Conservation (phyloP, 805 yeast species). For the Candida methanosorbosa region DNA sequence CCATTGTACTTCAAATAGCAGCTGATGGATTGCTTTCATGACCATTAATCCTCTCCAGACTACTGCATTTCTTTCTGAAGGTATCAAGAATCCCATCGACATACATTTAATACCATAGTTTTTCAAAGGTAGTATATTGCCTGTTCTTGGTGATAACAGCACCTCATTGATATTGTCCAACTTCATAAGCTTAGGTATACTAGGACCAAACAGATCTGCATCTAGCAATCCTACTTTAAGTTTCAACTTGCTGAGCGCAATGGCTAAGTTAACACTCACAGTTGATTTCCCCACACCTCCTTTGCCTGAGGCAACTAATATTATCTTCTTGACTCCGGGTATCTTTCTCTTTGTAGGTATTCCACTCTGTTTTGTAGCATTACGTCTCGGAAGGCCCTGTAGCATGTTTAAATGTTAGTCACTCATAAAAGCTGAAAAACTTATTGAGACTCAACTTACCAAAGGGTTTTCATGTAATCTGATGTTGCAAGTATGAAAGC, state of each 20-base stretch:
- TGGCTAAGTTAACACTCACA: slow-evolving; percentile 60
- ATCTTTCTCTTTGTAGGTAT: slow-evolving; percentile 48
- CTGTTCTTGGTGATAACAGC: slow-evolving; percentile 33
- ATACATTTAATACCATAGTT: slow-evolving; percentile 75
- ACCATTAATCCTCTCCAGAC: slow-evolving; percentile 87
- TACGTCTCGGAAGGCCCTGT: slow-evolving; percentile 33
- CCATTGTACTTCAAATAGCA: slow-evolving; percentile 82
- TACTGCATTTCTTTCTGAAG: slow-evolving; percentile 54
- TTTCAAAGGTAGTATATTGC: slow-evolving; percentile 54
- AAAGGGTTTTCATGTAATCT: slow-evolving; percentile 52
- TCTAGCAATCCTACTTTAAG: slow-evolving; percentile 63
- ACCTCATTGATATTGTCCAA: slow-evolving; percentile 63
- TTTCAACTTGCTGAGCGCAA: slow-evolving; percentile 46
- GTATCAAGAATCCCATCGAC: slow-evolving; percentile 84
- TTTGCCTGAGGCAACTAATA: slow-evolving; percentile 68
- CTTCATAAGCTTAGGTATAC: slow-evolving; percentile 65
- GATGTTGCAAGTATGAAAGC: too few species aligned
- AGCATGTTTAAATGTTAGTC: too few species aligned
- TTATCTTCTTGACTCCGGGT: slow-evolving; percentile 50
- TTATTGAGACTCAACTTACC: too few species aligned
- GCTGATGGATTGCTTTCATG: slow-evolving; percentile 78
- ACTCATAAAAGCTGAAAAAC: too few species aligned
- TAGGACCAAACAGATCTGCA: slow-evolving; percentile 81
- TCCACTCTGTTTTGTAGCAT: slow-evolving; percentile 36
- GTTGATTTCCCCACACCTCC: slow-evolving; percentile 84